Evolutionary conservation across 192 early-diverging fungal genomes (phyloP), one percentile per base, ranked within the genome.

Genomic region (Coemansia sp.): DNA sequence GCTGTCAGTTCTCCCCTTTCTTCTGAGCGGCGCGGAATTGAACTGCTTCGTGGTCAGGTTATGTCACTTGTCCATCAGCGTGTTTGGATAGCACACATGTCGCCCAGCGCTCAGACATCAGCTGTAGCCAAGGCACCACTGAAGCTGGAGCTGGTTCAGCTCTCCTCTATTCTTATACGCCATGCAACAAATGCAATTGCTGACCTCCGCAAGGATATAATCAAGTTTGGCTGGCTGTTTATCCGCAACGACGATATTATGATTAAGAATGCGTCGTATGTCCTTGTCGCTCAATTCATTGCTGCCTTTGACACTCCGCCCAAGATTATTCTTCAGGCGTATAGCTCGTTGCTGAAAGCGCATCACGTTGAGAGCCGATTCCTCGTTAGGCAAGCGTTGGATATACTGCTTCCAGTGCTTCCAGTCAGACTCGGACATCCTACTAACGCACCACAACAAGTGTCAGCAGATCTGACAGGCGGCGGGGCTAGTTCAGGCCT

Each of bases 261-360:
- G 41, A 92, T 92, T 81, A 98, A 98, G 67, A 94, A 98, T 68
- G 90, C 97, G 1, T 91, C 97, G 7, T 98, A 97, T 71, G 98
- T 98, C 14, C 75, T 96, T 49, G 88, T 98, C 45, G 89, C 94
- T 13, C 86, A 93, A 54, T 98, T 98, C 74, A 95, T 98, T 67
- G 89, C 93, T 14, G 92, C 92, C 6, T 99, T 91, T 77, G 94
- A 96, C 32, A 95, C 95, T 4, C 95, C 95, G 11, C 81, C 88
- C 39, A 94, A 91, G 73, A 93, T 97, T 64, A 90, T 92, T 41
- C 87, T 87, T 37, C 92, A 97, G 67, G 92, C 94, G 38, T 97
- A 93, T 71, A 91, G 89, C 41, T 91, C 93, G 8, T 75, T 98
- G 19, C 80, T 99, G 37, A 83, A 91, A 17, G 92, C 95, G 7